Evolutionary conservation across 306 rosid species (phyloP), one percentile per base, ranked within the genome.

Genomic region (Mucuna pruriens): DNA sequence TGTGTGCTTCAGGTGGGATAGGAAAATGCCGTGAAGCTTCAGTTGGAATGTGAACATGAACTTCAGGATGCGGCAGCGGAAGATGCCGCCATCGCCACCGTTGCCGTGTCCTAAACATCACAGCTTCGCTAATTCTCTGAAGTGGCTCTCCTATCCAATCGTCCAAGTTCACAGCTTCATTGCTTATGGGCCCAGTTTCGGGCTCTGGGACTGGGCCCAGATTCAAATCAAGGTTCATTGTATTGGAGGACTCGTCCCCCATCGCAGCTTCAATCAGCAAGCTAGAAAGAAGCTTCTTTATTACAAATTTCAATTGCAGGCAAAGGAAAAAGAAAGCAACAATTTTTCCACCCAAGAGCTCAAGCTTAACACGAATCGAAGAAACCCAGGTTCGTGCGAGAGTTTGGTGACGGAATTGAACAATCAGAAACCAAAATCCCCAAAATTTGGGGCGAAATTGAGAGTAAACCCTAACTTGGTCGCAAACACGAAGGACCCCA

Each of bases 191-290:
- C 44, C 81, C 87, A 6, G 74, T 73, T 17, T 67, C 77, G 12
- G 88, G 93, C 78, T 91, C 98, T 1, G 94, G 98, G 78, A 70
- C 85, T 29, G 99, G 97, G 85, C 92, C 92, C 90, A 93, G 91
- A 83, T 96, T 96, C 94, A 94, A 87, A 90, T 96, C 98, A 78
- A 94, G 98, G 89, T 94, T 96, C 98, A 93, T 93, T 25, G 94
- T 85, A 66, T 90, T 92, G 15, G 94, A 89, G 68, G 76, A 82
- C 86, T 92, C 97, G 23, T 93, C 99, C 75, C 74, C 97, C 99
- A 96, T 96, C 83, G 65, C 86, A 83, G 78, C 66, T 75, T 20
- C 49, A 73, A 63, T 16, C 22, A 55, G 66, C 81, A 82, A 48
- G 68, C 38, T 31, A 12, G 16, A 84, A 71, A 82, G 73, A 76